Evolutionary conservation across 345 rosid genomes (phyloP).

Genomic region (Sapria himalayana): DNA sequence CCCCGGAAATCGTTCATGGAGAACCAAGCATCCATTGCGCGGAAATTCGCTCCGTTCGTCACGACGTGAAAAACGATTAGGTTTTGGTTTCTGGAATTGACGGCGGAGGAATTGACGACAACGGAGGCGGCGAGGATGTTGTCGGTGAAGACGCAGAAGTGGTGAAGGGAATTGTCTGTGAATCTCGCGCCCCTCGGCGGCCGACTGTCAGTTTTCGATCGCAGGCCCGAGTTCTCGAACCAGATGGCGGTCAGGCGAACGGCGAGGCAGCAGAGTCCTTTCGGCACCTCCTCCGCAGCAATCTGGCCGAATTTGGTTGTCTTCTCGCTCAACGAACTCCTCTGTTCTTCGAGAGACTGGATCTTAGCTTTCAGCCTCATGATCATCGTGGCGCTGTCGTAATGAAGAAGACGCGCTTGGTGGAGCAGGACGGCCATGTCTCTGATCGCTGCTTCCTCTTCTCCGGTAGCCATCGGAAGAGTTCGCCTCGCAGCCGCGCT

Average conservation of each 20-base stretch:
- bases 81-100: constrained; percentile 59
- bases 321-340: constrained; percentile 44
- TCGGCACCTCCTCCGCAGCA: constrained; percentile 90
- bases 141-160: constrained; percentile 63
- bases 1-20: constrained; percentile 79
- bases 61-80: constrained; percentile 80
- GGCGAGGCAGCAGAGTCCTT: constrained; percentile 82
- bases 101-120: constrained; percentile 69
- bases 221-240: constrained; percentile 41
- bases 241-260: constrained; percentile 61
- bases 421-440: constrained; percentile 73
- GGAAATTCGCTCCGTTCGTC: constrained; percentile 61
- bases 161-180: constrained; percentile 62
- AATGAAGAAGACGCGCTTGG: constrained; percentile 80
- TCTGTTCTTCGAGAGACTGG: constrained; percentile 66
- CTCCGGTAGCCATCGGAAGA: constrained; percentile 37
- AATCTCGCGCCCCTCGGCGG: too few species aligned
- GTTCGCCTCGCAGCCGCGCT: constrained; percentile 61
- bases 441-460: constrained; percentile 51
- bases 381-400: constrained; percentile 87
- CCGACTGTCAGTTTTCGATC: too few species aligned
- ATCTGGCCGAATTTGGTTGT: constrained; percentile 88
- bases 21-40: constrained; percentile 95
- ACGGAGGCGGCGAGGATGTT: constrained; percentile 84
- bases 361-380: constrained; percentile 74